These are phyloP conservation scores for Pyronema domesticum DNA, from an alignment of 495 filamentous ascomycete genomes.

Conservation along the genomic window DNA sequence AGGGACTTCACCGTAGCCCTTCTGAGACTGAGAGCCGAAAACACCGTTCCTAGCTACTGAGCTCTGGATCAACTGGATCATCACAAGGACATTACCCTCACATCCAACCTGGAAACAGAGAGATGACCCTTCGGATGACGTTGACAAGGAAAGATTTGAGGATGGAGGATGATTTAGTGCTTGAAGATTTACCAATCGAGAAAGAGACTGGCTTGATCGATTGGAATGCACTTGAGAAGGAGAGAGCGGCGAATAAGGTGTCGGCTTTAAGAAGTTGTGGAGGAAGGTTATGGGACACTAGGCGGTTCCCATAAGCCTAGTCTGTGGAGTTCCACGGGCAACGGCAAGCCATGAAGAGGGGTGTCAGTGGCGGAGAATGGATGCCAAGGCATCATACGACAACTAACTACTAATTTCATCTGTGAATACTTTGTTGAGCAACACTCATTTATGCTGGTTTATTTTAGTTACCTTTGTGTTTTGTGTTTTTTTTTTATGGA, in stretches of 20 bases:
- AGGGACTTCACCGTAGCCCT: background rate
- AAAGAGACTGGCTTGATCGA: constrained; percentile 28
- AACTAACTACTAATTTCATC: no score
- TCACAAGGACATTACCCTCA: constrained; percentile 31
- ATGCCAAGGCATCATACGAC: no score
- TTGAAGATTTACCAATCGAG: constrained; percentile 34
- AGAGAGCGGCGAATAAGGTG: constrained; percentile 4
- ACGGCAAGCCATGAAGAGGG: no score
- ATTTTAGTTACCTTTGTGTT: no score
- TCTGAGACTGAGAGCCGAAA: background rate
- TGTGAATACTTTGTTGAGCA: no score
- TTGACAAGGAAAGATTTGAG: constrained; percentile 76
- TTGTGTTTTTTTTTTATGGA: no score
- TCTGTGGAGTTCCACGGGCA: no score
- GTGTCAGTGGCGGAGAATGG: no score
- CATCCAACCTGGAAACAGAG: constrained; percentile 42
- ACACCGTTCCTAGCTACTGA: background rate
- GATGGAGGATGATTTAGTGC: constrained; percentile 40
- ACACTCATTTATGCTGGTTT: no score
- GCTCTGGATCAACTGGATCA: background rate
- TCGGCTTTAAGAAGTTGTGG: constrained; percentile 18
- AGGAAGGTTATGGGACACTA: constrained; percentile 15
- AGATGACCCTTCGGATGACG: constrained; percentile 93
- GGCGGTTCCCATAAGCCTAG: no score
- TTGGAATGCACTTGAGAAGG: constrained; percentile 13